phyloP scores from a whole-genome alignment of 2,329 filamentous ascomycete species.

The Periconia sp. region DNA sequence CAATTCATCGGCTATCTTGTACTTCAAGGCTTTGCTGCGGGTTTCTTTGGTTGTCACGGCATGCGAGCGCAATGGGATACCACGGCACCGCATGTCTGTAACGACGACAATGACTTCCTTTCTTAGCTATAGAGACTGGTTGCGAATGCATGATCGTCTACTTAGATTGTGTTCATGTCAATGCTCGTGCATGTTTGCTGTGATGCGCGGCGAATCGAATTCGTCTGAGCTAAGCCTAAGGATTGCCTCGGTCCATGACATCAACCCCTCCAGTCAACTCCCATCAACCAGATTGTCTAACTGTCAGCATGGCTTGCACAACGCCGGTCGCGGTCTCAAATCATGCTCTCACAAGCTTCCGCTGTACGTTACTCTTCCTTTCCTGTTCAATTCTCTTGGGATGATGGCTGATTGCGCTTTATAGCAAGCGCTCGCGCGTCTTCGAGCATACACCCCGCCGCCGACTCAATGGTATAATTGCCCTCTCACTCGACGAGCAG shows the following conservation, averaged over 20 bases:
- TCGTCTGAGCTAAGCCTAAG: too few species aligned
- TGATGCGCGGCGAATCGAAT: too few species aligned
- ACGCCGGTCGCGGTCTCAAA: conserved; percentile 28
- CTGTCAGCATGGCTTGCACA: conserved; percentile 37
- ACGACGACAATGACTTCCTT: conserved; percentile 48
- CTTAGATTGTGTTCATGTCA: background rate
- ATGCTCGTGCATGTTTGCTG: too few species aligned
- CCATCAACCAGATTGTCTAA: background rate
- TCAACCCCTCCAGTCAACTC: conserved; percentile 23
- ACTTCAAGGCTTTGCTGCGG: conserved; percentile 38
- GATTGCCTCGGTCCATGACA: conserved; percentile 32
- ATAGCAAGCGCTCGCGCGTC: conserved; percentile 59
- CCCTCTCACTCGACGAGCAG: conserved; percentile 72
- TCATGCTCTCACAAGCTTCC: conserved; percentile 40
- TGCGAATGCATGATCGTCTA: conserved; percentile 38
- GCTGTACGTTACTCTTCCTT: conserved; percentile 22
- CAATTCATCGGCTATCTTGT: conserved; percentile 38
- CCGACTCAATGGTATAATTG: conserved; percentile 63
- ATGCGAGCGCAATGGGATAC: conserved; percentile 38
- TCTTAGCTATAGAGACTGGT: conserved; percentile 42
- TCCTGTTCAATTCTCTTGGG: conserved; percentile 1
- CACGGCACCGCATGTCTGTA: conserved; percentile 42
- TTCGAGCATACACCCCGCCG: conserved; percentile 63
- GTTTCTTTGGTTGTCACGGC: conserved; percentile 43
- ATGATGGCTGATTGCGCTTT: conserved; percentile 15